phyloP scores from a whole-genome alignment of 305 asterid genomes.

The Andrographis paniculata region DNA sequence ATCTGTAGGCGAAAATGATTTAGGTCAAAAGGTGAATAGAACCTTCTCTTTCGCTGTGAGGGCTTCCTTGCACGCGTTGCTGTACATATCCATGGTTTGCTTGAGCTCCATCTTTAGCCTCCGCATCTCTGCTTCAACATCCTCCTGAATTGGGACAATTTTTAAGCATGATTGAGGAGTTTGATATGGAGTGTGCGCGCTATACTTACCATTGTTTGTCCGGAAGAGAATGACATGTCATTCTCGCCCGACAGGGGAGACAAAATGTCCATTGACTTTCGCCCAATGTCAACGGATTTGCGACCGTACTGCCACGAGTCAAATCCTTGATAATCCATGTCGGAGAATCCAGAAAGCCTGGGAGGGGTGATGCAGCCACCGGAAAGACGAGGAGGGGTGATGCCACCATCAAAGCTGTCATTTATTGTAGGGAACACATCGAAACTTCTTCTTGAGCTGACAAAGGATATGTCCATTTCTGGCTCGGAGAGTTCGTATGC shows the following conservation, averaged over 20 bases:
- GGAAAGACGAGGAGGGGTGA: constrained; percentile 31
- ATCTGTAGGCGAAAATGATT: neutral
- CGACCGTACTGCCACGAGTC: constrained; percentile 52
- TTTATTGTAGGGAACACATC: constrained; percentile 48
- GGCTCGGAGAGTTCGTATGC: constrained; percentile 59
- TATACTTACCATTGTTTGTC: constrained; percentile 49
- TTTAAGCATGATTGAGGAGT: too few species aligned
- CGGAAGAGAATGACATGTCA: constrained; percentile 30
- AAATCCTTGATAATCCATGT: constrained; percentile 38
- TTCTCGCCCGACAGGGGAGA: constrained; percentile 43
- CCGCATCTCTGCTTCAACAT: constrained; percentile 69
- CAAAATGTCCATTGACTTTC: constrained; percentile 32
- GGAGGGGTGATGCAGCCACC: constrained; percentile 41
- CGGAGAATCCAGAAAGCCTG: constrained; percentile 68
- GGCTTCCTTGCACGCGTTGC: constrained; percentile 74
- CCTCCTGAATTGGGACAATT: constrained; percentile 52
- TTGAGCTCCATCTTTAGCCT: constrained; percentile 69
- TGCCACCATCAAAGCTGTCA: constrained; percentile 43
- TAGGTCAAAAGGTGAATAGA: neutral
- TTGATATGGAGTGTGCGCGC: too few species aligned
- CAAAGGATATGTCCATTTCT: constrained; percentile 84
- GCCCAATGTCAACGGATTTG: constrained; percentile 40
- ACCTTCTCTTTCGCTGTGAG: constrained; percentile 69
- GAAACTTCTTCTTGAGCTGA: constrained; percentile 61
- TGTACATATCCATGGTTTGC: constrained; percentile 80